Evolutionary conservation across 2,329 filamentous ascomycete species (phyloP), one percentile per base, ranked within the genome.

Genomic region (Ophiostoma montium): DNA sequence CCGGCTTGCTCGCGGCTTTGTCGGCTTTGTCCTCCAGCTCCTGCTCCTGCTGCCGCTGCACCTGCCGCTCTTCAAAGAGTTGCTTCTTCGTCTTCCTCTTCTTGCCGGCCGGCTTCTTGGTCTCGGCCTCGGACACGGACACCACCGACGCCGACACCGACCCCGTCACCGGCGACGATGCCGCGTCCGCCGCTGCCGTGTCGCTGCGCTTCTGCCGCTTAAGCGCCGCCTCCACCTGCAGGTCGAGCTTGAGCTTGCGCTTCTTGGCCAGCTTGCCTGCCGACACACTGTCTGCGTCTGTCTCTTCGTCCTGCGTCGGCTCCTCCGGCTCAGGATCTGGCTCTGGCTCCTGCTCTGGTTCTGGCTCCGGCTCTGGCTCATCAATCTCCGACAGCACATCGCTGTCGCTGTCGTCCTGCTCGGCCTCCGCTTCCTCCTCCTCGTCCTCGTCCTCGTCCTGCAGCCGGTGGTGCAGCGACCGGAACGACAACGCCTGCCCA

Each of bases 341-440:
- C n/a, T n/a, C n/a, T n/a, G n/a, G n/a, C n/a, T n/a, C n/a, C n/a
- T n/a, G n/a, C n/a, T n/a, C n/a, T n/a, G n/a, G n/a, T n/a, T n/a
- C n/a, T n/a, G n/a, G n/a, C n/a, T n/a, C n/a, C n/a, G n/a, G n/a
- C 86, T 94, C 61, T 89, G 87, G 42, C 82, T 94, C 89, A 55
- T 95, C 89, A n/a, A n/a, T n/a, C n/a, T n/a, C n/a, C 0, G 87
- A 94, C 62, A 95, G 86, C 15, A 83, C 84, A 38, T 86, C 46
- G n/a, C 16, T 19, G 42, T 44, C 42, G 30, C 30, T 33, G 42
- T 44, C 30, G 27, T 46, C 16, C 43, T 76, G 76, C 54, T 78
- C 75, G 2, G n/a, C n/a, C n/a, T 65, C 69, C 50, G 95, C 88
- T 56, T 94, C 89, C 55, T 95, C 89, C 0, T 87, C 94, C 62